Base-by-base conservation (phyloP, 176 grass and related monocot genomes). In the Aegilops bicornis region DNA sequence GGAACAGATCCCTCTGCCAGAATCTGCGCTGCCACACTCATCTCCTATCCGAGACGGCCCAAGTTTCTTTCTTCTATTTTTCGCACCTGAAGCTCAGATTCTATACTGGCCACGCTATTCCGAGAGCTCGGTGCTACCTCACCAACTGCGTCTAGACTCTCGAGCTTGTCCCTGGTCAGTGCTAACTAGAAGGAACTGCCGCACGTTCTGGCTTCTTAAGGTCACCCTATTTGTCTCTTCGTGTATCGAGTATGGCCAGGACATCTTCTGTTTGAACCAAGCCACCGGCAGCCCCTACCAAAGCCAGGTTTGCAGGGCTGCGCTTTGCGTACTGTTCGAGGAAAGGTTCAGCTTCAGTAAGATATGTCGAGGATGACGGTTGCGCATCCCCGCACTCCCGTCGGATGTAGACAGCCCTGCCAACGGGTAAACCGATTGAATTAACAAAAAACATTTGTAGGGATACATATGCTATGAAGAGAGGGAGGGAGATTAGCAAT, bases 341-440 rank as follows among this genome's bases (percentile, higher is more conserved):
- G 90, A 98, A 98, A 84, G 91, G 96, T 76, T 98, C 96, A 36
- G 96, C 96, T 85, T 98, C 90, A 82, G 64, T 89, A 70, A 98
- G 93, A 62, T 95, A 98, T 50, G 69, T 92, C 13, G 96, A 95
- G n/a, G 91, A 92, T 52, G 85, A 94, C 3, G 95, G 90, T 64
- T 84, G 88, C 77, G 94, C 91, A 43, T 84, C 91, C 77, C 86
- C 93, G 58, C 73, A 96, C 79, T 98, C 94, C 69, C 90, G 89
- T 83, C 82, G 86, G 69, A 98, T 94, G 82, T 92, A 91, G 40
- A 87, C 86, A 86, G 88, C 96, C 96, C 96, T 98, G 81, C 17
- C 5, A 76, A 83, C 88, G 7, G 22, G 47, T 31, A 80, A 32
- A n/a, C 14, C 80, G 61, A 19, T 56, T 17, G 85, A 80, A 63